These are phyloP conservation scores for Hibiscus trionum DNA, from an alignment of 345 rosid genomes.

Conservation along the genomic window DNA sequence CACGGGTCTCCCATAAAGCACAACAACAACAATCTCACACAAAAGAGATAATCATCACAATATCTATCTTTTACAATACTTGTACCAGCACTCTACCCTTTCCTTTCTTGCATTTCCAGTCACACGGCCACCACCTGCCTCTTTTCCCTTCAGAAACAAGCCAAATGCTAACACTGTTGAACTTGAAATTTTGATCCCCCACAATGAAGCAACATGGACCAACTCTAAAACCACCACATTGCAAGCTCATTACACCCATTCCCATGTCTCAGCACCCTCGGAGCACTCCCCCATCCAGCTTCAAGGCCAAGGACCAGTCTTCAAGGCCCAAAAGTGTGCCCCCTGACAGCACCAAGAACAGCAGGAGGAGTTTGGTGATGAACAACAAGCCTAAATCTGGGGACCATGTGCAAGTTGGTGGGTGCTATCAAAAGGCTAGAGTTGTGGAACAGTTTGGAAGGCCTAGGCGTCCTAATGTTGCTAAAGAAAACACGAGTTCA, in stretches of 20 bases:
- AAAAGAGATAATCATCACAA: neutral
- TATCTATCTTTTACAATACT: neutral
- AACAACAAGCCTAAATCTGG: slow-evolving; percentile 35
- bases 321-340: slow-evolving; percentile 39
- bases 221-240: slow-evolving; percentile 12
- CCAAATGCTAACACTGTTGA: neutral
- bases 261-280: slow-evolving; percentile 28
- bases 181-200: neutral
- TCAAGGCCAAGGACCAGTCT: slow-evolving; percentile 18
- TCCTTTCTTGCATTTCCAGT: slow-evolving; percentile 1
- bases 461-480: slow-evolving; percentile 31
- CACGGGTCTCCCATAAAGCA: neutral
- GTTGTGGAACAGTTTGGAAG: slow-evolving; percentile 43
- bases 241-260: neutral
- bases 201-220: slow-evolving; percentile 26
- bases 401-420: slow-evolving; percentile 23
- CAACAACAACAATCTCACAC: neutral
- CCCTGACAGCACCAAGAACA: slow-evolving; percentile 26
- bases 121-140: no score
- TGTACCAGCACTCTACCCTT: neutral
- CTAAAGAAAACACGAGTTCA: neutral
- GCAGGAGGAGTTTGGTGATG: slow-evolving; percentile 31
- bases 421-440: slow-evolving; percentile 31
- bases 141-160: no score
- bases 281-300: slow-evolving; percentile 17